These are phyloP conservation scores for Linaria vulgaris DNA, from an alignment of 257 asterid species.

Conservation along the genomic window DNA sequence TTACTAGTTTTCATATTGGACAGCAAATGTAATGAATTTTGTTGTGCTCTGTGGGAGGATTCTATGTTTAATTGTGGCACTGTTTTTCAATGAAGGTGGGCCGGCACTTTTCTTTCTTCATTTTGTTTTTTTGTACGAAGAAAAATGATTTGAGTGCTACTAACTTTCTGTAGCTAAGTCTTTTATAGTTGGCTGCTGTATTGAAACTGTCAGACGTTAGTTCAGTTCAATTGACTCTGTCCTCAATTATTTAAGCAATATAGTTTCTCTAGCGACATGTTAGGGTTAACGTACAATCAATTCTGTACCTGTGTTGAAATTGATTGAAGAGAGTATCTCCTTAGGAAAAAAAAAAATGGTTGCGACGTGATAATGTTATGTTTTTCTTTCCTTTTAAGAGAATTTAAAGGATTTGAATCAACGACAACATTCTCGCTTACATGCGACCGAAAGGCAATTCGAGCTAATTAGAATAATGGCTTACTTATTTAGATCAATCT, in stretches of 20 bases:
- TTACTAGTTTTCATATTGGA: slow-evolving; percentile 6
- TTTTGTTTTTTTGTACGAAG: background rate
- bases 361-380: no score
- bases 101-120: slow-evolving; percentile 5
- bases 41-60: slow-evolving; percentile 22
- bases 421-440: no score
- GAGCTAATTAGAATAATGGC: no score
- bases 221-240: background rate
- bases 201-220: background rate
- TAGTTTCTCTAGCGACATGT: background rate
- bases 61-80: slow-evolving; percentile 14
- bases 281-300: no score
- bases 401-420: no score
- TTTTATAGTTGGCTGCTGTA: slow-evolving; percentile 1
- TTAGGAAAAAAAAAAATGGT: no score
- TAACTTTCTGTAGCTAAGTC: background rate
- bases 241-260: background rate
- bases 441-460: no score
- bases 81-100: slow-evolving; percentile 35
- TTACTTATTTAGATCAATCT: no score
- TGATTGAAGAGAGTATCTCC: no score
- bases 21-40: slow-evolving; percentile 24
- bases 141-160: background rate
- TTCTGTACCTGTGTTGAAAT: no score
- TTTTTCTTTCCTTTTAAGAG: no score